Evolutionary conservation across 495 filamentous ascomycete genomes (phyloP), one percentile per base, ranked within the genome.

Genomic region (Lindgomyces ingoldianus): DNA sequence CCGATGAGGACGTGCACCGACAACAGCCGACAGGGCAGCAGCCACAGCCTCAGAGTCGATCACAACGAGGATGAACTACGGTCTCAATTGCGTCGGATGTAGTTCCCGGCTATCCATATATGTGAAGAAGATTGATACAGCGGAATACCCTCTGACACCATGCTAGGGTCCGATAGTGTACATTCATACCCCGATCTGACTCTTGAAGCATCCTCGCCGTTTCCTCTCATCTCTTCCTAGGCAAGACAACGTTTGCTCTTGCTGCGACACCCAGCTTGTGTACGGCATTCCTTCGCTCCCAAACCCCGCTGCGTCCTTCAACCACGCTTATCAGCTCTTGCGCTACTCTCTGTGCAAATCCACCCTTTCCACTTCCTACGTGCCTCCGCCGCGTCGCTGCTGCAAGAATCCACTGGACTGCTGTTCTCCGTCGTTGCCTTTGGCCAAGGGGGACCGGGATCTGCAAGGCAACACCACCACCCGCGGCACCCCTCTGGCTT

Each of bases 321-420:
- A 95, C 89, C 46, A 96, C 89, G 24, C 86, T 80, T 44, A 97
- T 79, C 63, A 98, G 78, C 80, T 98, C 94, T 70, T 94, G 87
- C 12, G 92, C 93, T 49, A 98, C 83, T 44, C 89, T 81, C 68
- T 88, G 81, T 14, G 91, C 88, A 72, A 96, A 88, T 64, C 81
- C 78, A 49, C 74, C 76, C 18, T 80, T 79, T 12, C 87, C 88
- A 67, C 82, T 85, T 1, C 85, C 87, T 48, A 78, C 81, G 61
- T 83, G 86, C 51, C 79, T 80, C 73, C 86, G 85, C 80, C 89
- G 91, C 53, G 81, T 81, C 36, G 89, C 91, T 3, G 85, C 84
- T 69, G 91, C 89, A 50, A 96, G 76, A 61, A 98, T 96, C 94
- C 94, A 98, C 72, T 79, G 75, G 47, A 97, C 83, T 9, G 93